Base-by-base conservation (phyloP, 1,284 basidiomycete species). In the Schizophyllum commune region DNA sequence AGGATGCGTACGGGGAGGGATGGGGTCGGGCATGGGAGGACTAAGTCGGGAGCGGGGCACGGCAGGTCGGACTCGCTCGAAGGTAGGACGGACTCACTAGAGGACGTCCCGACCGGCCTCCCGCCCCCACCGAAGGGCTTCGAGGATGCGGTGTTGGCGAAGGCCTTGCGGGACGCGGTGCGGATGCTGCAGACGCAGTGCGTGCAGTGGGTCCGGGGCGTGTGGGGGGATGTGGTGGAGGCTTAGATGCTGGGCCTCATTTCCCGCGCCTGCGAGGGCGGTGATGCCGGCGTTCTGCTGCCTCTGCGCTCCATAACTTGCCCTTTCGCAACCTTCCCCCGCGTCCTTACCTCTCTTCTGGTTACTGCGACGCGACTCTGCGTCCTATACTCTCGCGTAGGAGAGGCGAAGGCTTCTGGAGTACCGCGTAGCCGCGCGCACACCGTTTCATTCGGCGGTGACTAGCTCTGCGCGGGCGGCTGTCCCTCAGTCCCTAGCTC, bases 1-100 rank as follows among this genome's bases (percentile, higher is more conserved):
- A 77, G 66, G 21, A 73, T 87, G 71, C 78, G 77, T 62, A 78
- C 80, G 1, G 82, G 82, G 61, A 72, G 75, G 63, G 65, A n/a
- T n/a, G n/a, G 52, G 67, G 60, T 61, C 69, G 20, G 64, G 64
- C 57, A 65, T 69, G 58, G 65, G 61, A 17, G 62, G 61, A 55
- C 55, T 59, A 4, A 63, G 63, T 32, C 71, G 67, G 61, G 64
- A 67, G 21, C 63, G 63, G 33, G 27, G 27, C 27, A 27, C 27
- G 27, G 27, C 27, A 5, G 27, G 27, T 2, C 27, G 27, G 27
- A 5, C 2, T 27, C 27, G 27, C 27, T 3, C 27, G 27, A 64
- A 58, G 57, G 22, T 57, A 66, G 7, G 56, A 59, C 56, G 57
- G 27, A 27, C 27, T 27, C 5, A 5, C 27, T 27, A 27, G 27